These are phyloP conservation scores for Schizochytrium sp. DNA, from an alignment of 108 stramenopile species.

Conservation along the genomic window DNA sequence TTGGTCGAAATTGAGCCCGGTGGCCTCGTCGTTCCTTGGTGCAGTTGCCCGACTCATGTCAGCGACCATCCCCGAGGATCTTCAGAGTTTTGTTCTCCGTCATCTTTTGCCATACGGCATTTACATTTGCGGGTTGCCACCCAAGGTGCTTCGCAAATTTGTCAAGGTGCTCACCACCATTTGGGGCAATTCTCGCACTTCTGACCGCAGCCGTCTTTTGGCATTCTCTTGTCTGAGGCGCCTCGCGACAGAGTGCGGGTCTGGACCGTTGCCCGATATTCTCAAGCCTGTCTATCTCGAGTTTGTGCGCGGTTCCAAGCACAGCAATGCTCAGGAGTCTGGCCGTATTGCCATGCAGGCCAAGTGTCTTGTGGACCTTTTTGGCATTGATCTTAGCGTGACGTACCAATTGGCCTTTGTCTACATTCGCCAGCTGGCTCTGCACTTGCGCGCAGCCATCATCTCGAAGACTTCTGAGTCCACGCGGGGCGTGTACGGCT, in stretches of 20 bases:
- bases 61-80: background rate
- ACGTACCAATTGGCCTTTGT: constrained; percentile 97
- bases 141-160: background rate
- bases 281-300: constrained; percentile 80
- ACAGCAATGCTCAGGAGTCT: constrained; percentile 52
- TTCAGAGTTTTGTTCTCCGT: background rate
- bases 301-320: constrained; percentile 80
- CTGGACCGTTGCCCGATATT: constrained; percentile 79
- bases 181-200: constrained; percentile 50
- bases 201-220: constrained; percentile 71
- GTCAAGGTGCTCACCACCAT: background rate
- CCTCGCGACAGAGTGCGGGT: constrained; percentile 76
- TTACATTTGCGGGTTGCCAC: background rate
- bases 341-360: constrained; percentile 82
- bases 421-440: constrained; percentile 90
- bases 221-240: constrained; percentile 86
- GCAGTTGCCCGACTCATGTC: background rate
- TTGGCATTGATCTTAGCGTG: constrained; percentile 75
- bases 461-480: constrained; percentile 77
- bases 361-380: constrained; percentile 86
- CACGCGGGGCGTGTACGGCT: constrained; percentile 68
- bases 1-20: background rate
- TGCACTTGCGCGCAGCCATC: constrained; percentile 81
- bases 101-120: background rate
- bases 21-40: background rate